These are phyloP conservation scores for Boletus rubroflammeus DNA, from an alignment of 768 basidiomycete genomes.

Conservation along the genomic window DNA sequence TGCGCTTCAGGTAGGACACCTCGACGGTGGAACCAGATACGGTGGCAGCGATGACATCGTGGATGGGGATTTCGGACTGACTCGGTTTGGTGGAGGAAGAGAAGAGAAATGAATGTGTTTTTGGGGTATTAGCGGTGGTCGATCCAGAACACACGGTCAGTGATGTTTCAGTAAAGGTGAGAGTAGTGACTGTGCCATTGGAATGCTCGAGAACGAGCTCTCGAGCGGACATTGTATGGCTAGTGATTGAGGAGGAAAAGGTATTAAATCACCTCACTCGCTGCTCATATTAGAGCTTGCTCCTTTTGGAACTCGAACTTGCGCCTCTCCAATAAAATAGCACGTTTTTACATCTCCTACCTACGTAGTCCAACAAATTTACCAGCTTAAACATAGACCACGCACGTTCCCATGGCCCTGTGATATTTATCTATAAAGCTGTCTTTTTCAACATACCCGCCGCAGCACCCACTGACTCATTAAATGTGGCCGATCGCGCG, in stretches of 20 bases:
- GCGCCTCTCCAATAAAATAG: too few species aligned
- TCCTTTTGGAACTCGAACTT: not conserved
- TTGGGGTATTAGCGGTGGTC: not conserved
- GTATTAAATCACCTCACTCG: not conserved
- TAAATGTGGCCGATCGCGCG: not conserved
- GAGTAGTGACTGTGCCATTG: conserved; percentile 13
- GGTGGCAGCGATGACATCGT: conserved; percentile 55
- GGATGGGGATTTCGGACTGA: conserved; percentile 35
- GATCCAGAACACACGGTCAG: conserved; percentile 28
- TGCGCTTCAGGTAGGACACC: conserved; percentile 50
- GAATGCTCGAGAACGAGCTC: conserved; percentile 19
- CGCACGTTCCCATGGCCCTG: not conserved
- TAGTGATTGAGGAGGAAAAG: not conserved
- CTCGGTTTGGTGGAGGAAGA: not conserved
- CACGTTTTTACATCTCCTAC: not conserved
- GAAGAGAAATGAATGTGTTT: conserved; percentile 11
- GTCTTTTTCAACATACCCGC: not conserved
- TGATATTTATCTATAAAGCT: not conserved
- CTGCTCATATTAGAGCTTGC: not conserved
- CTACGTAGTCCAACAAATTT: too few species aligned
- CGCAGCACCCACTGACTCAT: not conserved
- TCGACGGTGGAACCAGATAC: conserved; percentile 38
- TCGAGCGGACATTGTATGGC: conserved; percentile 13
- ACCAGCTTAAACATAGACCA: not conserved
- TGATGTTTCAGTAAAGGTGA: conserved; percentile 27